phyloP scores from a whole-genome alignment of 1,284 basidiomycete genomes.

The Malassezia dermatis region DNA sequence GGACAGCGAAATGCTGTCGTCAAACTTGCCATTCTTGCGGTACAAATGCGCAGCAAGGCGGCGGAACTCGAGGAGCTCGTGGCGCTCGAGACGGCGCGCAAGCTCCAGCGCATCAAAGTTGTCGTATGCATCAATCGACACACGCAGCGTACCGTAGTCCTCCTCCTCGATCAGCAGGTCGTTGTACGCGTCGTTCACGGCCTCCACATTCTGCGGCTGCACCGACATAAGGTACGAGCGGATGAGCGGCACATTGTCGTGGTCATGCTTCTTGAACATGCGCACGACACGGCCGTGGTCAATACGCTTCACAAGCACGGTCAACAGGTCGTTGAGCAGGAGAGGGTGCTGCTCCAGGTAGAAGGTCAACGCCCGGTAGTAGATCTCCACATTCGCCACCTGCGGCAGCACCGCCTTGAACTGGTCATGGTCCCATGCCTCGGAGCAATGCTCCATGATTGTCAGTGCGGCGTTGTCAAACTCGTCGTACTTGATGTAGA shows the following conservation, averaged over 20 bases:
- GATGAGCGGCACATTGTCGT: constrained; percentile 89
- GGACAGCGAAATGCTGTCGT: constrained; percentile 82
- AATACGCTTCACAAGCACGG: constrained; percentile 80
- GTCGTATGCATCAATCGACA: constrained; percentile 92
- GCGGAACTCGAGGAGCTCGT: constrained; percentile 89
- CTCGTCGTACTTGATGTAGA: constrained; percentile 96
- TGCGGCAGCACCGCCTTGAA: constrained; percentile 54
- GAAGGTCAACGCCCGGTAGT: constrained; percentile 60
- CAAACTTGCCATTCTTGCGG: constrained; percentile 91
- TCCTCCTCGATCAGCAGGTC: constrained; percentile 96
- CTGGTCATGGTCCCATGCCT: constrained; percentile 98
- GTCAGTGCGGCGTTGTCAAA: constrained; percentile 89
- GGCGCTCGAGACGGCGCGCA: constrained; percentile 74
- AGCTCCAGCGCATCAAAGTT: constrained; percentile 89
- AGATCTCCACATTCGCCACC: constrained; percentile 97
- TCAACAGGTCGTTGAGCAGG: constrained; percentile 81
- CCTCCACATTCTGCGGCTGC: constrained; percentile 86
- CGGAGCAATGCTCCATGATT: constrained; percentile 93
- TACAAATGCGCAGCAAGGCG: constrained; percentile 79
- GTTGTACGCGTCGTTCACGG: constrained; percentile 96
- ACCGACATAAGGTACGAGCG: constrained; percentile 92
- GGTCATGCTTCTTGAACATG: constrained; percentile 71
- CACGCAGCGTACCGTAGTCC: constrained; percentile 89
- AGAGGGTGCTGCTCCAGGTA: constrained; percentile 84
- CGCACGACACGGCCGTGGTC: constrained; percentile 89